Conservation (phyloP, 148 eudicot species). For the Rhododendron kiyosumense region DNA sequence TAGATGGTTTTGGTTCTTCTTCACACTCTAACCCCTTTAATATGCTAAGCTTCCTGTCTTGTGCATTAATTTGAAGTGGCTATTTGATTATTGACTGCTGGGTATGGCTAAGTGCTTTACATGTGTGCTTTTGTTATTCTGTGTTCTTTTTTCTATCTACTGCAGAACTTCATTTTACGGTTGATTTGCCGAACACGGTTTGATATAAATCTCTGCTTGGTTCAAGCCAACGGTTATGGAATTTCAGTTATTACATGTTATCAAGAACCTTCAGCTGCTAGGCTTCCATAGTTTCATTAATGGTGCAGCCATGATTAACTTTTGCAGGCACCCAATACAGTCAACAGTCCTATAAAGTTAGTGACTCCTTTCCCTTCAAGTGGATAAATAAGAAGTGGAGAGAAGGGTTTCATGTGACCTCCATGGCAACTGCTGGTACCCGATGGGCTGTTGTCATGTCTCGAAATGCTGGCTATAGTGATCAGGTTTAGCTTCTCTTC, state of each 20-base stretch:
- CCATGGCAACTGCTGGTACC: constrained; percentile 91
- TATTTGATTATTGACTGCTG: not conserved
- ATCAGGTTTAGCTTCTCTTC: constrained; percentile 45
- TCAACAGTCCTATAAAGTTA: constrained; percentile 91
- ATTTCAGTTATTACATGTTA: not conserved
- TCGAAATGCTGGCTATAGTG: constrained; percentile 80
- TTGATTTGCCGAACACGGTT: not conserved
- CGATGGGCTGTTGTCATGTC: constrained; percentile 98
- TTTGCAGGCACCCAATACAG: constrained; percentile 65
- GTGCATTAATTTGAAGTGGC: not conserved
- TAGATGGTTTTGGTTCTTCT: not conserved
- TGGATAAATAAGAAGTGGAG: constrained; percentile 97
- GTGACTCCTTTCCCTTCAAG: constrained; percentile 89
- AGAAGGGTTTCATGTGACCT: constrained; percentile 91
- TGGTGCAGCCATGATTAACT: not conserved
- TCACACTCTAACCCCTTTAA: not conserved
- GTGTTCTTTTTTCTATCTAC: not conserved
- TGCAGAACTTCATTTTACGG: not conserved
- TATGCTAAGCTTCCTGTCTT: not conserved
- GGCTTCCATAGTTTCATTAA: not conserved
- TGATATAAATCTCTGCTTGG: not conserved
- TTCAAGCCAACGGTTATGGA: not conserved
- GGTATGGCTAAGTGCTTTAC: not conserved
- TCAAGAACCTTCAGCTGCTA: not conserved
- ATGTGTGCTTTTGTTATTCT: not conserved